Base-by-base conservation (phyloP, 352 stramenopile species). In the Pythium brachiatum region DNA sequence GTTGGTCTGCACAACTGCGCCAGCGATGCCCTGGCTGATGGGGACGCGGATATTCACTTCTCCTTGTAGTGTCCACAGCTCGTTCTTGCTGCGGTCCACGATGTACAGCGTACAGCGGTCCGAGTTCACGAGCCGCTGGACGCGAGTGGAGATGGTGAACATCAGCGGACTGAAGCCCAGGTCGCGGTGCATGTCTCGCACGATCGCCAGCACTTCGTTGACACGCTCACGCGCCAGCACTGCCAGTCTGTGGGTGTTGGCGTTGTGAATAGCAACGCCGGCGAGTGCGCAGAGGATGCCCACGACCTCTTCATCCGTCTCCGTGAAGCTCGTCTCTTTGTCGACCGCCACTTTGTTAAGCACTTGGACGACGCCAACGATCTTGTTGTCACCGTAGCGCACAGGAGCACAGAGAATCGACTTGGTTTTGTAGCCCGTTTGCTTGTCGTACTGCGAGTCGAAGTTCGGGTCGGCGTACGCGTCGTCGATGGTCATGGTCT, bases 391-490 rank as follows among this genome's bases (percentile, higher is more conserved):
- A 7, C 81, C 76, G 27, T 94, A 89, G 38, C 80, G 80, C 2
- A 97, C 84, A 0, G 96, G 96, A 11, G 95, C 79, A 26, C 88
- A 97, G n/a, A 99, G 70, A 58, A 98, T 92, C 31, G 81, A 95
- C 29, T 78, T 81, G 15, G 96, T 98, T 41, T 87, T 79, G 69
- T 97, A 98, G 3, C 93, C 94, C 12, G 90, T 98, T 54, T 90
- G 74, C 44, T 92, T 75, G 53, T 98, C 94, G 64, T 98, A 96
- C 29, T 95, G 79, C 51, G 77, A 79, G 61, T 98, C 92, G 65
- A 99, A 99, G 54, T 90, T 90, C 1, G 83, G 68, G 57, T 98
- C 93, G n/a, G 90, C 66, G 65, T 98, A 98, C 1, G 93, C 95
- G 64, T 99, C 89, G 7, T 65, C 72, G 52, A 98, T 96, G 69